Percentiles rank a stretch among this genome's conserved stretches.
phyloP scores from a whole-genome alignment of 306 rosid species.

The Lathyrus oleraceus region DNA sequence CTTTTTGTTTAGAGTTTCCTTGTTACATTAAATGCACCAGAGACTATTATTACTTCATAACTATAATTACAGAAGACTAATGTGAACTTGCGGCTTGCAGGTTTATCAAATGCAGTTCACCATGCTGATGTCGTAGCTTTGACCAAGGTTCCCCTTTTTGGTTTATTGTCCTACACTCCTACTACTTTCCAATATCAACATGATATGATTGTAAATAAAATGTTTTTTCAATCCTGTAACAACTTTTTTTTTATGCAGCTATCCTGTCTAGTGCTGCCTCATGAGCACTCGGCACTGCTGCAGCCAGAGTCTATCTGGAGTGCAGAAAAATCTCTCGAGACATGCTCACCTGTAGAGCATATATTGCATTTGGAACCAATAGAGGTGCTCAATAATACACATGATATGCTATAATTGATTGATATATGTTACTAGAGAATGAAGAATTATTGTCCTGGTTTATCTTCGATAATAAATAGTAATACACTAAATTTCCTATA shows the following conservation, averaged over 20 bases:
- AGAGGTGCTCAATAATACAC: conserved; percentile 51
- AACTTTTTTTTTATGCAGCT: conserved; percentile 58
- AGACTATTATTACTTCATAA: conserved; percentile 24
- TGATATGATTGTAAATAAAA: conserved; percentile 1
- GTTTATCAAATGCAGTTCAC: conserved; percentile 54
- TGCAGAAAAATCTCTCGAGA: conserved; percentile 61
- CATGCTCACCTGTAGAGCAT: conserved; percentile 77
- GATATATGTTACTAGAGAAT: background rate
- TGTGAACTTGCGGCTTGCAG: conserved; percentile 46
- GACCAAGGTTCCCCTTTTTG: conserved; percentile 58
- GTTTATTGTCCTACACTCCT: conserved; percentile 12
- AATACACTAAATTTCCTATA: background rate
- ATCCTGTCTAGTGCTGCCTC: conserved; percentile 77
- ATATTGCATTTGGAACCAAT: conserved; percentile 89
- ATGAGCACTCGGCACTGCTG: conserved; percentile 61
- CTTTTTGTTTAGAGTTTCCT: conserved; percentile 17
- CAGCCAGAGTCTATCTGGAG: conserved; percentile 84
- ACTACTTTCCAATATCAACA: conserved; percentile 22
- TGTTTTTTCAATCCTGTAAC: conserved; percentile 10
- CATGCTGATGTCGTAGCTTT: conserved; percentile 75
- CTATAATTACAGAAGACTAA: conserved; percentile 23
- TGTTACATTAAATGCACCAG: background rate
- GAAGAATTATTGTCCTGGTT: conserved; percentile 23
- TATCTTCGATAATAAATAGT: conserved; percentile 26
- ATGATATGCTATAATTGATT: background rate